Percentiles rank a stretch among this genome's conserved stretches.
Evolutionary conservation across 148 eudicot species (phyloP).

Genomic region (Persicaria tinctoria): DNA sequence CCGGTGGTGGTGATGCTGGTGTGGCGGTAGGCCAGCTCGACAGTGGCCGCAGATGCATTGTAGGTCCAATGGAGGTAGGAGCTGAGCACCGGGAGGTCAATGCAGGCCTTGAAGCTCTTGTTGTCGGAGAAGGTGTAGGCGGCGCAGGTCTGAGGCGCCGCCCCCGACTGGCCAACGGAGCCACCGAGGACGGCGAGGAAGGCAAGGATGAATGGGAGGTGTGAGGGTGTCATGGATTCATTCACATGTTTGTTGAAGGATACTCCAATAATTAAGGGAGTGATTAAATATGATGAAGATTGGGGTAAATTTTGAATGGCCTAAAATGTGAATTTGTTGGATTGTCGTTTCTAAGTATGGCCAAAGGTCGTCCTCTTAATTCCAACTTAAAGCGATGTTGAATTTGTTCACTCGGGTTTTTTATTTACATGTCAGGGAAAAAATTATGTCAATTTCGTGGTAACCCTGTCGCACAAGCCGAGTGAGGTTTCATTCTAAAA

Average conservation of each 20-base stretch:
- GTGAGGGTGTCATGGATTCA: background rate
- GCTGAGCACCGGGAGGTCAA: constrained; percentile 44
- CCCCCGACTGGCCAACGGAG: background rate
- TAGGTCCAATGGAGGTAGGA: constrained; percentile 63
- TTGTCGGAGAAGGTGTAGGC: constrained; percentile 31
- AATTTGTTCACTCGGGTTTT: background rate
- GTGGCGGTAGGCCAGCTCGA: constrained; percentile 53
- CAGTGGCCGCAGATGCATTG: constrained; percentile 29
- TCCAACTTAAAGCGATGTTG: background rate
- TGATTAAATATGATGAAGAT: background rate
- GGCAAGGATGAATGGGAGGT: background rate
- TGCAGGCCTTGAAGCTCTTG: constrained; percentile 35
- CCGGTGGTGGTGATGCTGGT: constrained; percentile 17
- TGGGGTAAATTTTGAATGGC: background rate
- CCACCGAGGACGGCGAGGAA: background rate
- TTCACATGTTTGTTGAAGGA: background rate
- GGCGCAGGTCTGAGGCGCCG: constrained; percentile 26
- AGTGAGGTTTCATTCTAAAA: too few relatives aligned
- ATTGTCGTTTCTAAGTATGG: constrained; percentile 1
- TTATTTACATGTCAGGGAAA: too few relatives aligned
- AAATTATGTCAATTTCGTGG: too few relatives aligned
- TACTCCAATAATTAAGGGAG: background rate
- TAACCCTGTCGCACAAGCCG: too few relatives aligned
- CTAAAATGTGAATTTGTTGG: background rate
- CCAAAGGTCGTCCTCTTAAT: background rate